Evolutionary conservation across 805 yeast species (phyloP).

Genomic region (Zygosaccharomyces kombuchaensis): DNA sequence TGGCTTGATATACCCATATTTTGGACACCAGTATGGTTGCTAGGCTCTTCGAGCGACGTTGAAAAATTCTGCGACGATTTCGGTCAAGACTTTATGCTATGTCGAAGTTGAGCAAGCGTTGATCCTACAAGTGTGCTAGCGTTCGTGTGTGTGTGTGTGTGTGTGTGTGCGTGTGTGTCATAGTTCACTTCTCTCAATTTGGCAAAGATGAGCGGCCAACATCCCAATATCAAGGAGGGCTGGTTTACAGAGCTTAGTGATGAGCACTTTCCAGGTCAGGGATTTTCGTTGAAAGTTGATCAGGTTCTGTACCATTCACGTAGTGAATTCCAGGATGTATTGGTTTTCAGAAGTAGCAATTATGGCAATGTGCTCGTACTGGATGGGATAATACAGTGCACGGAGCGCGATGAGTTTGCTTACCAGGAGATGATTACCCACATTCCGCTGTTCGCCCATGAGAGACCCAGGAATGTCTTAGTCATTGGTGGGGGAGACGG

Average conservation of each 20-base stretch:
- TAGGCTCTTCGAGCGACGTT: neutral
- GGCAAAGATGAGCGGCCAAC: conserved; percentile 3
- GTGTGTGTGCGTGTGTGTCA: neutral
- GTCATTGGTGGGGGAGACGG: conserved; percentile 98
- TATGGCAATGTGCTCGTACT: conserved; percentile 87
- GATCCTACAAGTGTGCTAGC: neutral
- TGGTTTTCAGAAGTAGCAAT: conserved; percentile 67
- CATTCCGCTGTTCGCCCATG: conserved; percentile 74
- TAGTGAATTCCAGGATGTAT: conserved; percentile 75
- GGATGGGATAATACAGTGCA: conserved; percentile 87
- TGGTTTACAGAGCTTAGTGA: conserved; percentile 82
- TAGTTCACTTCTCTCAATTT: neutral
- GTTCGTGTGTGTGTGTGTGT: too few species aligned
- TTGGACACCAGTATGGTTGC: neutral
- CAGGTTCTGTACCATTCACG: conserved; percentile 60
- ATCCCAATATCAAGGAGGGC: conserved; percentile 43
- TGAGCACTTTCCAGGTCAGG: conserved; percentile 82
- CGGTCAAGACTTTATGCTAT: neutral
- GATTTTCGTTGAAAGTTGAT: conserved; percentile 61
- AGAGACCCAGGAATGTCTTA: conserved; percentile 66
- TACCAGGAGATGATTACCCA: conserved; percentile 92
- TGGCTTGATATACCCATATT: neutral
- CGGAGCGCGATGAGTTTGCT: conserved; percentile 90
- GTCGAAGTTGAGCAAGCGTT: neutral
- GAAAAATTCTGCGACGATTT: neutral